These are phyloP conservation scores for Cadophora sp. DNA, from an alignment of 2,329 filamentous ascomycete species.

Conservation along the genomic window DNA sequence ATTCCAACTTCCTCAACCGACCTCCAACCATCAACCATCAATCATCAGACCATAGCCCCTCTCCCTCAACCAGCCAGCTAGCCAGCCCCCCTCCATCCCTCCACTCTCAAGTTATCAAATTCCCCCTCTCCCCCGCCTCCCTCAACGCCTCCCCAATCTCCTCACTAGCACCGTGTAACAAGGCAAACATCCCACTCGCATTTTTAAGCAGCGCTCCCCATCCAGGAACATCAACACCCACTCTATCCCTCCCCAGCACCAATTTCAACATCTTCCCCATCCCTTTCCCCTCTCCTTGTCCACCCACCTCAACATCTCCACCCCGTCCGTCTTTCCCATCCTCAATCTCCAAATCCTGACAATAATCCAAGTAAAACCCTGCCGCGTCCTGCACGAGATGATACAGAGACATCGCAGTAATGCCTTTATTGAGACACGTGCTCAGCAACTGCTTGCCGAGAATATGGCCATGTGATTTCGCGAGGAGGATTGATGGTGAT, in stretches of 20 bases:
- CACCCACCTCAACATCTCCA: background rate
- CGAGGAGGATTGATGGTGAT: background rate
- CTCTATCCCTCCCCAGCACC: conserved; percentile 2
- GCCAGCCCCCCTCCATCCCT: background rate
- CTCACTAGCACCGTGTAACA: background rate
- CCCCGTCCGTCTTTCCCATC: background rate
- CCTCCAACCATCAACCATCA: background rate
- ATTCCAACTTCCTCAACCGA: background rate
- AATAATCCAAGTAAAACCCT: background rate
- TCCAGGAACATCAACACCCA: background rate
- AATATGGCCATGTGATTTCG: background rate
- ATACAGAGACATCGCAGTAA: background rate
- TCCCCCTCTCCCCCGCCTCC: background rate
- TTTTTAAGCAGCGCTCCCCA: background rate
- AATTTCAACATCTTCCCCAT: background rate
- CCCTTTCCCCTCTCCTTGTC: background rate
- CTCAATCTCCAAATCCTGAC: background rate
- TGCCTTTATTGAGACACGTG: background rate
- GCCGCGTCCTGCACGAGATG: background rate
- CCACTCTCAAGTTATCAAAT: background rate
- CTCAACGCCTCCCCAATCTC: background rate
- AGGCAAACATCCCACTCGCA: background rate
- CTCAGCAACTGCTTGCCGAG: background rate
- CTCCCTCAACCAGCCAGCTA: background rate
- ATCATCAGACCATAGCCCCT: background rate